These are phyloP conservation scores for Didymella pinodella DNA, from an alignment of 2,329 filamentous ascomycete species.

Conservation along the genomic window DNA sequence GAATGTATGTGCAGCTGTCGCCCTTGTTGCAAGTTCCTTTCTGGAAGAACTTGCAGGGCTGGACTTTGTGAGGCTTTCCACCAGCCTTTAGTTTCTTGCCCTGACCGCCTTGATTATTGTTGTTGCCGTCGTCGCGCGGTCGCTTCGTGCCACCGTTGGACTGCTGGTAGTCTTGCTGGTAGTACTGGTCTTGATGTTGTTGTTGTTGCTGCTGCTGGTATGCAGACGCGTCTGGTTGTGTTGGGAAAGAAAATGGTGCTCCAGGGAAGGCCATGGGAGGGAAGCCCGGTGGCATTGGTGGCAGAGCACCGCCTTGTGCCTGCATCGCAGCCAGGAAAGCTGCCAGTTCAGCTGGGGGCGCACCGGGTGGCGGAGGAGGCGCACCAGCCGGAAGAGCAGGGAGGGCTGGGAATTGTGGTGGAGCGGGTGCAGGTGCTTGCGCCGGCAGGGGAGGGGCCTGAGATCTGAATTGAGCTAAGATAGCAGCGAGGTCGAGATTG, in stretches of 20 bases:
- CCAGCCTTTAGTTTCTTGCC: constrained; percentile 59
- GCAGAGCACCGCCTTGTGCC: constrained; percentile 18
- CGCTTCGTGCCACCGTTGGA: constrained; percentile 48
- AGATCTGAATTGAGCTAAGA: constrained; percentile 41
- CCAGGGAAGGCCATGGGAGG: constrained; percentile 24
- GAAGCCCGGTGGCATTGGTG: constrained; percentile 33
- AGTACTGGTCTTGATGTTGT: constrained; percentile 25
- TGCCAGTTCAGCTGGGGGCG: constrained; percentile 33
- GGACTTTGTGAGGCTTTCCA: constrained; percentile 48
- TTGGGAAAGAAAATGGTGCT: constrained; percentile 28
- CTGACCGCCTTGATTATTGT: constrained; percentile 49
- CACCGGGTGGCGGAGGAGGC: constrained; percentile 25
- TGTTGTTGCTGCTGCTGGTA: constrained; percentile 26
- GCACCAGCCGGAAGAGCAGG: constrained; percentile 26
- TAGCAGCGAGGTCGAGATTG: constrained; percentile 34
- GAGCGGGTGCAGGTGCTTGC: constrained; percentile 20
- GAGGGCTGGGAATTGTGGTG: constrained; percentile 27
- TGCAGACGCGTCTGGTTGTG: constrained; percentile 20
- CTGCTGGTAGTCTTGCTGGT: constrained; percentile 41
- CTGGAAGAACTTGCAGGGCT: constrained; percentile 72
- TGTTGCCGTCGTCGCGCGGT: constrained; percentile 42
- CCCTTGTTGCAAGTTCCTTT: constrained; percentile 77
- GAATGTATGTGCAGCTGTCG: constrained; percentile 76
- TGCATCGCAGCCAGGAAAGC: constrained; percentile 38
- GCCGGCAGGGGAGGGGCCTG: constrained; percentile 9